Evolutionary conservation across 2,329 filamentous ascomycete species (phyloP), one percentile per base, ranked within the genome.

Genomic region (Claviceps pazoutovae): DNA sequence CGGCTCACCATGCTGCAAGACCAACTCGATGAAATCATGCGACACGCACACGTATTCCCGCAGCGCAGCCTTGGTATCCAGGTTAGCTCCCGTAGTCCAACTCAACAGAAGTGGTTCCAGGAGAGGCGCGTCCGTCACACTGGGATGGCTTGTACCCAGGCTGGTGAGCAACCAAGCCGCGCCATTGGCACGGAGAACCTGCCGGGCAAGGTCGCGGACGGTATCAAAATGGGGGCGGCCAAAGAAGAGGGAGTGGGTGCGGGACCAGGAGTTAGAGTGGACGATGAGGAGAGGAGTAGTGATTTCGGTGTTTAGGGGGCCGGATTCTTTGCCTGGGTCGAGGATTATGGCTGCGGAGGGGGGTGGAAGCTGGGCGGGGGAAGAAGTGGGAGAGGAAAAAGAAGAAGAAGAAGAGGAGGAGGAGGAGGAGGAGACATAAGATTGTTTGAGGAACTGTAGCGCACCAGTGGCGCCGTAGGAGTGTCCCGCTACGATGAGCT

Each of bases 381-480:
- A 55, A 38, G 62, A 57, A 19, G 59, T 74, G 41, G 39, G 74
- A 42, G 73, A 69, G 55, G 82, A 74, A 0, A 51, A 59, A 58
- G 54, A 69, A 52, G 46, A 56, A 68, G 7, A 69, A 3, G 56
- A 56, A n/a, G 59, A 74, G 39, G 39, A 74, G 42, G 46, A 55
- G 68, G 82, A 74, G 0, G 51, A 59, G 58, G 46, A 55, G 68
- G 7, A 69, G 4, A 55, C 55, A 41, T 60, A 57, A 23, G 59
- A 74, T 38, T 67, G 69, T 49, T 74, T 74, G n/a, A 84, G 68
- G 3, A 77, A 74, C 53, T 81, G 79, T 19, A 84, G 68, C 0
- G 78, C 80, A 2, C 78, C 73, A 0, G 82, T 84, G 2, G 80
- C 82, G 48, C 82, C 82, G 64, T 81, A 84, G 0, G 79, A 83